Evolutionary conservation across 345 rosid genomes (phyloP).

Genomic region (Pugionium dolabratum): DNA sequence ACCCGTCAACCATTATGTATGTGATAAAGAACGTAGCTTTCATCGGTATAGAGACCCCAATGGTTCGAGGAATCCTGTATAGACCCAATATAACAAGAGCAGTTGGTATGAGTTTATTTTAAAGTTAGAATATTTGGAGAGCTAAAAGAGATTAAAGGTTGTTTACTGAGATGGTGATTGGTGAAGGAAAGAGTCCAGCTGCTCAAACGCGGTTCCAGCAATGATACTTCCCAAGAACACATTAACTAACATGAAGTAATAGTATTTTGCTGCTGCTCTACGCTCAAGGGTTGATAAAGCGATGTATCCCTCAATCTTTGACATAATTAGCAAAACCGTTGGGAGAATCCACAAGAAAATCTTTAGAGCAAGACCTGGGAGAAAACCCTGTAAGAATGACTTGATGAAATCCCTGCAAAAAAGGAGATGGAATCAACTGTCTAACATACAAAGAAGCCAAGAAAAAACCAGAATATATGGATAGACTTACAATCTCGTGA

Average conservation of each 20-base stretch:
- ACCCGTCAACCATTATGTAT: slow-evolving; percentile 52
- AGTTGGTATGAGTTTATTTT: background rate
- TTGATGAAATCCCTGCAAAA: slow-evolving; percentile 77
- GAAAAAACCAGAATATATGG: slow-evolving; percentile 1
- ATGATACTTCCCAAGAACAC: slow-evolving; percentile 95
- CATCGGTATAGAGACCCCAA: slow-evolving; percentile 97
- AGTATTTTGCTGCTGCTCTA: slow-evolving; percentile 83
- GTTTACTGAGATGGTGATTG: slow-evolving; percentile 89
- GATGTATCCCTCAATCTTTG: slow-evolving; percentile 90
- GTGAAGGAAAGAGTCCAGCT: slow-evolving; percentile 82
- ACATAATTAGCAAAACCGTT: slow-evolving; percentile 75
- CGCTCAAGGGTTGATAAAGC: slow-evolving; percentile 79
- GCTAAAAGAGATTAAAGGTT: slow-evolving; percentile 20
- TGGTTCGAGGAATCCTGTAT: slow-evolving; percentile 90
- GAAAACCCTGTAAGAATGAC: slow-evolving; percentile 96
- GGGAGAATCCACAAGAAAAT: slow-evolving; percentile 80
- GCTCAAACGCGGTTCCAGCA: slow-evolving; percentile 92
- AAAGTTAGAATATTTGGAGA: slow-evolving; percentile 9
- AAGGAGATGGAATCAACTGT: slow-evolving; percentile 24
- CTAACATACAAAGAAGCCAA: slow-evolving; percentile 1
- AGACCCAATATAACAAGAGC: slow-evolving; percentile 2
- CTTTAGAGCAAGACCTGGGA: slow-evolving; percentile 94
- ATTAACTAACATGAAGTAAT: slow-evolving; percentile 93
- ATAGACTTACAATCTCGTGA: slow-evolving; percentile 77
- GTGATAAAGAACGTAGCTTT: slow-evolving; percentile 45